phyloP scores from a whole-genome alignment of 2,329 filamentous ascomycete genomes.

The Talaromyces sp. region DNA sequence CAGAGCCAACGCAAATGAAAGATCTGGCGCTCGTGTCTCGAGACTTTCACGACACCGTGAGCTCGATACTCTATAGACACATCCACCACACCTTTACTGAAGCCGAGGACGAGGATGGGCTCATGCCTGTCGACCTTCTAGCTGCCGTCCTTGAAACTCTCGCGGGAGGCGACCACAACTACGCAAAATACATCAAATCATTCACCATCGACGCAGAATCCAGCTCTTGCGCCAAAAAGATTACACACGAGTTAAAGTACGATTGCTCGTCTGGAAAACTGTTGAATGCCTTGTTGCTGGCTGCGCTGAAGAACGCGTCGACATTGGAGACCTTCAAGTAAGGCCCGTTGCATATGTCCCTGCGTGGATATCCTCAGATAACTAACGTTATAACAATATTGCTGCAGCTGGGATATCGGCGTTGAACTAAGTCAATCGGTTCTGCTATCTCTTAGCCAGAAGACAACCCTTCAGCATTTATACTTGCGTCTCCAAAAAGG shows the following conservation, averaged over 20 bases:
- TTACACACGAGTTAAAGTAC: constrained; percentile 53
- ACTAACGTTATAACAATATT: neutral
- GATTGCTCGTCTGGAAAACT: constrained; percentile 59
- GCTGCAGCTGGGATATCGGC: constrained; percentile 58
- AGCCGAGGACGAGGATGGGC: constrained; percentile 50
- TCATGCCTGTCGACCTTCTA: constrained; percentile 54
- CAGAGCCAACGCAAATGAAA: constrained; percentile 13
- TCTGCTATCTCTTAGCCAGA: constrained; percentile 54
- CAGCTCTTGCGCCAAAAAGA: constrained; percentile 47
- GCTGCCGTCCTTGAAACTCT: constrained; percentile 59
- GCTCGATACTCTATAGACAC: constrained; percentile 55
- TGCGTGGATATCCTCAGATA: neutral
- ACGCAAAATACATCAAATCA: constrained; percentile 54
- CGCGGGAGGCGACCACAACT: constrained; percentile 60
- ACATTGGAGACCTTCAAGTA: constrained; percentile 56
- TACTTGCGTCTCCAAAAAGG: constrained; percentile 58
- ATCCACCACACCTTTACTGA: constrained; percentile 61
- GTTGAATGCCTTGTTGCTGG: constrained; percentile 56
- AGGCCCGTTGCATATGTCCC: constrained; percentile 15
- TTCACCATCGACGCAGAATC: constrained; percentile 55
- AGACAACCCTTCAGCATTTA: constrained; percentile 49
- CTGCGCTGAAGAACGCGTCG: constrained; percentile 53
- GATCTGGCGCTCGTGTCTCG: constrained; percentile 56
- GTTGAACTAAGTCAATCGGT: constrained; percentile 58
- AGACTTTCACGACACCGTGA: constrained; percentile 55